Conservation (phyloP, 2,329 filamentous ascomycete genomes). For the Alternaria viburni region DNA sequence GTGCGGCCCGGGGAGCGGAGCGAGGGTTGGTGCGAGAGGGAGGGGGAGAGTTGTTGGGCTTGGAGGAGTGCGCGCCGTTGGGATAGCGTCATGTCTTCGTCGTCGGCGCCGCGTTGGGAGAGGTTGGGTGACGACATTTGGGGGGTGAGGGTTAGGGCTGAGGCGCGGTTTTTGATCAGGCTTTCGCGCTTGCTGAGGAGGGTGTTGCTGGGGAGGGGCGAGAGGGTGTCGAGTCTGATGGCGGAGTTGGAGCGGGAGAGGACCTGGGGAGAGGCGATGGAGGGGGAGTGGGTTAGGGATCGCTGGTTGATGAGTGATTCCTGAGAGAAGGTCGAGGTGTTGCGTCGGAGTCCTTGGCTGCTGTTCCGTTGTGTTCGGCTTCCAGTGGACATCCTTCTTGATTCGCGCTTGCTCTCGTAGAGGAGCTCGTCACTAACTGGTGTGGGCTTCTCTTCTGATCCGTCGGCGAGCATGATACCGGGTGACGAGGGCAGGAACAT, state of each 20-base stretch:
- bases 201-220: slow-evolving; percentile 50
- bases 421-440: slow-evolving; percentile 52
- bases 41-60: slow-evolving; percentile 30
- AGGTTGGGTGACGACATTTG: slow-evolving; percentile 36
- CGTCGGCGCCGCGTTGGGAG: slow-evolving; percentile 38
- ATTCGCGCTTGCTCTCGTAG: slow-evolving; percentile 23
- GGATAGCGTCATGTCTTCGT: slow-evolving; percentile 75
- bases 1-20: slow-evolving; percentile 16
- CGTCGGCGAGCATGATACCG: slow-evolving; percentile 49
- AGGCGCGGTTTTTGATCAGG: slow-evolving; percentile 53
- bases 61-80: slow-evolving; percentile 60
- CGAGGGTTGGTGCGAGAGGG: slow-evolving; percentile 17
- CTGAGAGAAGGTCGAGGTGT: slow-evolving; percentile 32
- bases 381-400: slow-evolving; percentile 32
- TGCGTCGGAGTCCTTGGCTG: slow-evolving; percentile 22
- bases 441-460: slow-evolving; percentile 59
- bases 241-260: slow-evolving; percentile 33
- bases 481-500: slow-evolving; percentile 57
- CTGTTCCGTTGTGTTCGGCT: slow-evolving; percentile 27
- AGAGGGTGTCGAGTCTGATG: slow-evolving; percentile 18
- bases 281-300: slow-evolving; percentile 24
- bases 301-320: slow-evolving; percentile 23
- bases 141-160: slow-evolving; percentile 48
- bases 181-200: slow-evolving; percentile 63
- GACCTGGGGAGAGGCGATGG: slow-evolving; percentile 15